Evolutionary conservation across 164 flowering plant genomes (phyloP).

Genomic region (Taxillus chinensis): DNA sequence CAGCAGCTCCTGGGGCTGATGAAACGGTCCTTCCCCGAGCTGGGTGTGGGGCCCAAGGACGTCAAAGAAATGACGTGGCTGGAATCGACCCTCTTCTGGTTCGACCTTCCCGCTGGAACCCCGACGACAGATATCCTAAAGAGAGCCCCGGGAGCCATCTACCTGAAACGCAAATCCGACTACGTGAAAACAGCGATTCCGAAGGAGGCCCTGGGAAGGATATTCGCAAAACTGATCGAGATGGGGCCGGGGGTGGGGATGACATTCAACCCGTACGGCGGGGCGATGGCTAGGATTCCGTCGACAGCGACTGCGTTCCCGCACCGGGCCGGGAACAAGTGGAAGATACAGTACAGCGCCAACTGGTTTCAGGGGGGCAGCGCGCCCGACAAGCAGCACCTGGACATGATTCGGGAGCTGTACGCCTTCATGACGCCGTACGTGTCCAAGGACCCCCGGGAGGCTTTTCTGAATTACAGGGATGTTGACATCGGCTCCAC

Average conservation of each 20-base stretch:
- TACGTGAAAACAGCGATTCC: slow-evolving; percentile 14
- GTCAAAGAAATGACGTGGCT: slow-evolving; percentile 27
- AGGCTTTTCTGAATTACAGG: slow-evolving; percentile 19
- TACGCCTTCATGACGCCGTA: slow-evolving; percentile 19
- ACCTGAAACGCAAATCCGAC: slow-evolving; percentile 14
- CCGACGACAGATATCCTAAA: slow-evolving; percentile 13
- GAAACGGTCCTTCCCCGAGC: slow-evolving; percentile 20
- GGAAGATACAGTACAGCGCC: slow-evolving; percentile 13
- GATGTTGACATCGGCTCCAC: slow-evolving; percentile 1
- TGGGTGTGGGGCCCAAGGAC: slow-evolving; percentile 15
- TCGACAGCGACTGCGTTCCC: slow-evolving; percentile 15
- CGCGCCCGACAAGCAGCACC: background rate
- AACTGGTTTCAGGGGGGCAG: slow-evolving; percentile 12
- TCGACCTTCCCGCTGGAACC: slow-evolving; percentile 2
- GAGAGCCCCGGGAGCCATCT: background rate
- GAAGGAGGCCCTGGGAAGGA: slow-evolving; percentile 4
- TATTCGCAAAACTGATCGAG: slow-evolving; percentile 11
- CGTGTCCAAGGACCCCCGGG: slow-evolving; percentile 17
- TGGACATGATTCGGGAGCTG: slow-evolving; percentile 6
- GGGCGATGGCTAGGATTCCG: slow-evolving; percentile 1
- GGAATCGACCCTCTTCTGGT: slow-evolving; percentile 12
- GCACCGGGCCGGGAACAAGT: slow-evolving; percentile 20
- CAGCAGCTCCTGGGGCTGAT: slow-evolving; percentile 12
- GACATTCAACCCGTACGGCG: slow-evolving; percentile 18
- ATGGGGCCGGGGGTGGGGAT: background rate